Evolutionary conservation across 352 stramenopile genomes (phyloP), one percentile per base, ranked within the genome.

Genomic region (Globisporangium paroecandrum): DNA sequence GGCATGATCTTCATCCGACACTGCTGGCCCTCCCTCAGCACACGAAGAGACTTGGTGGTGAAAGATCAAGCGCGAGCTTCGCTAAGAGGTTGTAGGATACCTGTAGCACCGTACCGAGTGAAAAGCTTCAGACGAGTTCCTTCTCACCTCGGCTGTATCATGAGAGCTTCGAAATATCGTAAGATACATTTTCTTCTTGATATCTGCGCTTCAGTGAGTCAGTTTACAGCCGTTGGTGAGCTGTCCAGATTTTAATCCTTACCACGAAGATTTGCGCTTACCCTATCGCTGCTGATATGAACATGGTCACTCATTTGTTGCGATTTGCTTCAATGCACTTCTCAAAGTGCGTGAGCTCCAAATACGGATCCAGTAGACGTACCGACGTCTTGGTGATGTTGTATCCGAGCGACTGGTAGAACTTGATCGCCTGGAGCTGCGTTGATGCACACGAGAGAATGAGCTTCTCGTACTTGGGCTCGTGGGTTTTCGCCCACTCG

Each of bases 351-450:
- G 41, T 49, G 41, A 49, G 41, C 41, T 49, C 41, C 41, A 49
- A 49, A 22, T 49, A 49, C 41, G 41, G 41, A 49, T 49, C 41
- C 15, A 49, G 41, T 9, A 49, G 41, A 49, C 22, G 68, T 3
- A 43, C 55, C 8, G 56, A 25, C 49, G 47, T 64, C 60, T 58
- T 29, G 18, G 20, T 10, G 32, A 65, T 7, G 27, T 47, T 25
- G 68, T 72, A 77, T 2, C 68, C 64, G 15, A 69, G 64, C 43
- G 64, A 64, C 24, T 62, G n/a, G 64, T 75, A 77, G 15, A 77
- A 72, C 36, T 34, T 65, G 46, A 54, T 41, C 54, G 51, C 62
- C 41, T 12, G 20, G 1, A 32, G 13, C 24, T 53, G 67, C 15
- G 41, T 60, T 36, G 55, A 58, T 22, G 55, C 43, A 15, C 24